phyloP scores from a whole-genome alignment of 306 rosid genomes.

The Lathyrus aphaca region DNA sequence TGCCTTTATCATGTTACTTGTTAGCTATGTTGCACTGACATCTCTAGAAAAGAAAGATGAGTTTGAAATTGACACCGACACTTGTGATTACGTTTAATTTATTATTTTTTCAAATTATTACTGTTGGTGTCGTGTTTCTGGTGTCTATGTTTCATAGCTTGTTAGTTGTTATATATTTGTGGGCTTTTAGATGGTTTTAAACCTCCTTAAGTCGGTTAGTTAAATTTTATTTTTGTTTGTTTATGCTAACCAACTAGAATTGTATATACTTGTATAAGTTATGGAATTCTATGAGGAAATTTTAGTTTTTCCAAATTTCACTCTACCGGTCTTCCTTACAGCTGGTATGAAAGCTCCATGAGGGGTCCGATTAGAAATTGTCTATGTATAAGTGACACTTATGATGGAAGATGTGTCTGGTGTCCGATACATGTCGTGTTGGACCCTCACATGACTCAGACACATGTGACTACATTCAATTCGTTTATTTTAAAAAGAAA shows the following conservation, averaged over 20 bases:
- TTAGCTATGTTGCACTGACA: no score
- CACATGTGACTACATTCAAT: no score
- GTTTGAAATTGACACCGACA: no score
- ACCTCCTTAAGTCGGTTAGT: not conserved
- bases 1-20: conserved; percentile 15
- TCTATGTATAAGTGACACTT: no score
- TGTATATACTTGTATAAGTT: not conserved
- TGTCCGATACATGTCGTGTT: no score
- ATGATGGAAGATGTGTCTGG: no score
- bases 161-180: not conserved
- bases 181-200: not conserved
- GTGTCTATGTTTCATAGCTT: not conserved
- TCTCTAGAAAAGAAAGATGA: no score
- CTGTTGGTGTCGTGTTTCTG: no score
- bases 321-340: not conserved
- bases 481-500: no score
- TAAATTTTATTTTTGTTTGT: not conserved
- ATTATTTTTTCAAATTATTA: no score
- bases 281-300: not conserved
- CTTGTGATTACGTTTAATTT: no score
- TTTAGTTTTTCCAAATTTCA: not conserved
- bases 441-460: no score
- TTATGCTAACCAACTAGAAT: not conserved
- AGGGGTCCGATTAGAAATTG: not conserved
- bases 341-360: not conserved